These are phyloP conservation scores for Psilocybe cyanescens DNA, from an alignment of 768 basidiomycete genomes.

Conservation along the genomic window DNA sequence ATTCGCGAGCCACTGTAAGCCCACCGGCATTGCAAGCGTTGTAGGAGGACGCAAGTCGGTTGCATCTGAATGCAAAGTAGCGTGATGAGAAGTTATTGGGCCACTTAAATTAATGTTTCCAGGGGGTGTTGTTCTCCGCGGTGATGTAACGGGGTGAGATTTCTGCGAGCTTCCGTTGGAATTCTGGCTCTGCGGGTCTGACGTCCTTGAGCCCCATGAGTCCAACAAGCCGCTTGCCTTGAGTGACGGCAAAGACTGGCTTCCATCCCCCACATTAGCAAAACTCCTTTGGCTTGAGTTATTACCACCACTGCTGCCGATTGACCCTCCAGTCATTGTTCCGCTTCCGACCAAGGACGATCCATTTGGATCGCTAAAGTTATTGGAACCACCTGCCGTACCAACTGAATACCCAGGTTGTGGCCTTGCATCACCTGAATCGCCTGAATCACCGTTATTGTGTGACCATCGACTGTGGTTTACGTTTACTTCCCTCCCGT, in stretches of 20 bases:
- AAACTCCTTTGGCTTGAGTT: conserved; percentile 22
- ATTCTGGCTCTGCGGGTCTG: conserved; percentile 23
- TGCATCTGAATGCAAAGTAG: conserved; percentile 25
- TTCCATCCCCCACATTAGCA: conserved; percentile 28
- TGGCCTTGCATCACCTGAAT: not conserved
- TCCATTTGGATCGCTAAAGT: not conserved
- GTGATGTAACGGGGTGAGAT: conserved; percentile 25
- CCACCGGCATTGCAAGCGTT: conserved; percentile 61
- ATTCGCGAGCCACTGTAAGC: conserved; percentile 70
- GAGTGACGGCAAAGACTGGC: conserved; percentile 67
- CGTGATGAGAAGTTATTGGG: conserved; percentile 20
- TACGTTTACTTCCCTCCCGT: conserved; percentile 11
- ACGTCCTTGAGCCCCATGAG: conserved; percentile 44
- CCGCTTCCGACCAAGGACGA: not conserved
- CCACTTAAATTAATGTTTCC: conserved; percentile 15
- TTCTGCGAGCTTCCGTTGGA: conserved; percentile 21
- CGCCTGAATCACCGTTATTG: conserved; percentile 3
- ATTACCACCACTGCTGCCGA: not conserved
- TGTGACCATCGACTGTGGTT: conserved; percentile 9
- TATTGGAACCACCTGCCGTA: not conserved
- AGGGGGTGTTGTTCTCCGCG: conserved; percentile 29
- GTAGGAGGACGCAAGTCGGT: conserved; percentile 33
- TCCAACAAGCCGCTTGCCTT: conserved; percentile 77
- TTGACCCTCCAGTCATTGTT: not conserved
- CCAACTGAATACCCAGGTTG: conserved; percentile 1